Conservation (phyloP, 2,329 filamentous ascomycete species). For the Aspergillus quadricinctus region DNA sequence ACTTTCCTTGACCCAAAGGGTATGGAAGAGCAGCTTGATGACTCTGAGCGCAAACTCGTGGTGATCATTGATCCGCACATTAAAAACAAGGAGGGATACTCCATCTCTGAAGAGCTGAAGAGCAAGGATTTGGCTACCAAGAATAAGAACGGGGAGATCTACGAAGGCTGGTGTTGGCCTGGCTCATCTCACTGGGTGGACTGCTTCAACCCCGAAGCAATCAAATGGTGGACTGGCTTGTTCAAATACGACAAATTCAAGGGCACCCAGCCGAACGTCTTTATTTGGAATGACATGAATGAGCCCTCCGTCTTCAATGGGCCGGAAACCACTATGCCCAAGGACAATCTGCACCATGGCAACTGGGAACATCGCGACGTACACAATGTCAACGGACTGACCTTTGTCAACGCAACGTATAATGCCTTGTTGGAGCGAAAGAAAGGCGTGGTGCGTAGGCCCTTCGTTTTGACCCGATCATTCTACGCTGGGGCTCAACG, state of each 20-base stretch:
- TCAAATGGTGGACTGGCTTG: constrained; percentile 84
- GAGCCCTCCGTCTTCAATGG: constrained; percentile 99
- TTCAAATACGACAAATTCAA: constrained; percentile 88
- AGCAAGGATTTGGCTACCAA: constrained; percentile 77
- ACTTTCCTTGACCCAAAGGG: constrained; percentile 79
- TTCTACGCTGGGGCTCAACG: constrained; percentile 91
- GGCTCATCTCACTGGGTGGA: constrained; percentile 96
- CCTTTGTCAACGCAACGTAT: constrained; percentile 91
- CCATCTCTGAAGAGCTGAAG: constrained; percentile 73
- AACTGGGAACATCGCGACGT: constrained; percentile 96
- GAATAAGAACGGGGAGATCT: constrained; percentile 84
- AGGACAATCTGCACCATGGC: constrained; percentile 88
- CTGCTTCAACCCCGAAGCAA: constrained; percentile 86
- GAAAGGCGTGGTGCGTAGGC: constrained; percentile 77
- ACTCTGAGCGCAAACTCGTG: constrained; percentile 83
- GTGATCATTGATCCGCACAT: constrained; percentile 96
- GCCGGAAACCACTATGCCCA: constrained; percentile 97
- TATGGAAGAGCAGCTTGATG: constrained; percentile 85
- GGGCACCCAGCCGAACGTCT: constrained; percentile 79
- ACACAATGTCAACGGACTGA: constrained; percentile 93
- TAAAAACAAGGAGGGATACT: constrained; percentile 81
- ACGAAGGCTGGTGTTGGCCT: constrained; percentile 98
- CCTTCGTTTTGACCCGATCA: constrained; percentile 87
- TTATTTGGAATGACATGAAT: constrained; percentile 99
- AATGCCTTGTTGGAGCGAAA: constrained; percentile 79